A percentile compares a stretch with the other conserved stretches of the same genome.
Conservation (phyloP, 257 asterid genomes). For the Plantago ovata region DNA sequence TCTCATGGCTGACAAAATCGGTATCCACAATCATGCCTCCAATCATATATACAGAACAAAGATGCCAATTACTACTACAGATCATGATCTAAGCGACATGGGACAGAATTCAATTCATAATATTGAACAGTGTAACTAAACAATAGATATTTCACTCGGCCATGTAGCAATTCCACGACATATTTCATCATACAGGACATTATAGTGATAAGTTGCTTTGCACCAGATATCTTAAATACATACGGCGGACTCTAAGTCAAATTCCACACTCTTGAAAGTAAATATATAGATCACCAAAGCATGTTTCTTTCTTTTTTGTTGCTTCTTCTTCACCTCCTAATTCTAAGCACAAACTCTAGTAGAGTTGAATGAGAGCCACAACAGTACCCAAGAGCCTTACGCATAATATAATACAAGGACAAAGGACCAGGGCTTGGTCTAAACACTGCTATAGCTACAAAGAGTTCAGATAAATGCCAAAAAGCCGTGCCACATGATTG, state of each 20-base stretch:
- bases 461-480: slow-evolving; percentile 19
- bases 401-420: slow-evolving; percentile 22
- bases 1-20: neutral
- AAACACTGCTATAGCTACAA: slow-evolving; percentile 19
- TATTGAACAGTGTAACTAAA: too few relatives aligned
- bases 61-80: neutral
- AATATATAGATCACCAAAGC: neutral
- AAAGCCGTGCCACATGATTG: too few relatives aligned
- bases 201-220: too few relatives aligned
- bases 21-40: neutral
- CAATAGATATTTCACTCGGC: too few relatives aligned
- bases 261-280: neutral
- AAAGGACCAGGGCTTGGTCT: slow-evolving; percentile 19
- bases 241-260: slow-evolving; percentile 11
- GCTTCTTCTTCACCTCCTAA: too few relatives aligned
- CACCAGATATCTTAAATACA: neutral
- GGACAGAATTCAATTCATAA: too few relatives aligned
- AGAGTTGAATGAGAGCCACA: slow-evolving; percentile 25
- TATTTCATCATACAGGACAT: too few relatives aligned
- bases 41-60: too few relatives aligned
- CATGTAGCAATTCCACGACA: too few relatives aligned
- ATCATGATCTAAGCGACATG: neutral
- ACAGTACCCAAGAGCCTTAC: slow-evolving; percentile 26
- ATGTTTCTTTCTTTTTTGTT: neutral
- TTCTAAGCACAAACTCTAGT: slow-evolving; percentile 13